Evolutionary conservation across 148 eudicot genomes (phyloP), one percentile per base, ranked within the genome.

Genomic region (Diospyros kaki): DNA sequence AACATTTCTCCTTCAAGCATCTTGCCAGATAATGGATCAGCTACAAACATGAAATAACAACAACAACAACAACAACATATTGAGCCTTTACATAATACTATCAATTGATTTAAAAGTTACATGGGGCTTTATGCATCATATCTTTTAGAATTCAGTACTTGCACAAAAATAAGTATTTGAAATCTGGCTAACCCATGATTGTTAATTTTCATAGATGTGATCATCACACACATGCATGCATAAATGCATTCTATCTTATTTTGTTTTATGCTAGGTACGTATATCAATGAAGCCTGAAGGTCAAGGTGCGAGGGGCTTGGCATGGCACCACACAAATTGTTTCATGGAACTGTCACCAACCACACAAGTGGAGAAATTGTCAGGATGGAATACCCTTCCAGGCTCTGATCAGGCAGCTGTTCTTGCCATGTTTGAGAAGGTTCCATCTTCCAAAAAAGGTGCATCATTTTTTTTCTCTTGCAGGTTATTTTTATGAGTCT

Each of bases 241-340:
- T 48, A 48, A 28, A 28, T 28, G 28, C 28, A 0, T 8, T 48
- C 52, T 8, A 8, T 48, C 52, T 0, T 4, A 48, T 48, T 48
- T 48, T 48, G 52, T 13, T 65, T 53, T 69, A 48, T 79, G 62
- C 52, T 84, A 93, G 98, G 89, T 91, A 59, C 97, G 99, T n/a
- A 77, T 93, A 78, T 96, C 99, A 56, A 77, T 86, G 77, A 95
- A 95, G 79, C 84, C 88, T 77, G 91, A 86, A 46, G 94, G 91
- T 84, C 91, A 88, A 88, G 89, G 89, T 75, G 76, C 93, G 50
- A 88, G 58, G 83, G 76, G 90, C 58, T 83, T 93, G 84, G 79
- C 90, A 76, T 96, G 99, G 99, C 81, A 93, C 82, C 99, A 96
- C 82, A 97, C 97, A 66, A 83, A 64, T 54, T 96, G 99, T 83